phyloP scores from a whole-genome alignment of 2,329 filamentous ascomycete species.

The Diaporthe sp. region DNA sequence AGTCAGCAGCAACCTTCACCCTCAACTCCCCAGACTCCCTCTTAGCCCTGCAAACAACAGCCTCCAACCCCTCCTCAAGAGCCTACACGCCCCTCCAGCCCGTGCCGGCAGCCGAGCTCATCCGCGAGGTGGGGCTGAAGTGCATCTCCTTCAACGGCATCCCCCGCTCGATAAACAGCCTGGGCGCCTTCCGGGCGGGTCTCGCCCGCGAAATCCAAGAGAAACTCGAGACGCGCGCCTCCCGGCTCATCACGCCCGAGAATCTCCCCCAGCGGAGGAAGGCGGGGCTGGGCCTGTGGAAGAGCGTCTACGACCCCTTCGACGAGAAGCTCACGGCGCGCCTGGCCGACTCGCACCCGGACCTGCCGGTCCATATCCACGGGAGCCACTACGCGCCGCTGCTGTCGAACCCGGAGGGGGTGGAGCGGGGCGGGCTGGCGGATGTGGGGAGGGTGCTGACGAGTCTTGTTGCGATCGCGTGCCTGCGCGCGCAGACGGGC shows the following conservation, averaged over 20 bases:
- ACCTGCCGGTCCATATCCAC: slow-evolving; percentile 84
- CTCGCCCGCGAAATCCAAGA: slow-evolving; percentile 69
- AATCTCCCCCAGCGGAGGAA: slow-evolving; percentile 67
- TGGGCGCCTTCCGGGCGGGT: slow-evolving; percentile 76
- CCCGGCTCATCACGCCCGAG: slow-evolving; percentile 62
- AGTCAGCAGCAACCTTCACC: slow-evolving; percentile 87
- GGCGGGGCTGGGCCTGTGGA: slow-evolving; percentile 78
- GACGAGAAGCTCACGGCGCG: slow-evolving; percentile 78
- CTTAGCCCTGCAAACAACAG: slow-evolving; percentile 69
- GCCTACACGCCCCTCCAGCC: slow-evolving; percentile 44
- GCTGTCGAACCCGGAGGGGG: slow-evolving; percentile 74
- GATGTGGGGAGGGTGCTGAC: slow-evolving; percentile 79
- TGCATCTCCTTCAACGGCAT: slow-evolving; percentile 87
- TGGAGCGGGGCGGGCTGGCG: slow-evolving; percentile 56
- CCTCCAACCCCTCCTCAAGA: slow-evolving; percentile 47
- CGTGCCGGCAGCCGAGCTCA: slow-evolving; percentile 73
- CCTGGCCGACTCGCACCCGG: slow-evolving; percentile 82
- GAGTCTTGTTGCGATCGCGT: slow-evolving; percentile 79
- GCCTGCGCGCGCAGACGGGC: slow-evolving; percentile 82
- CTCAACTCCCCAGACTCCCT: slow-evolving; percentile 87
- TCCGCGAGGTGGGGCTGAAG: slow-evolving; percentile 81
- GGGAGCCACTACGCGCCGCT: slow-evolving; percentile 80
- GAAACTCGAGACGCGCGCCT: slow-evolving; percentile 67
- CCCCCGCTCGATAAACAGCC: slow-evolving; percentile 85
- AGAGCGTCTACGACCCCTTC: slow-evolving; percentile 82